phyloP scores from a whole-genome alignment of 2,329 filamentous ascomycete species.

The Ophiostoma sp. region DNA sequence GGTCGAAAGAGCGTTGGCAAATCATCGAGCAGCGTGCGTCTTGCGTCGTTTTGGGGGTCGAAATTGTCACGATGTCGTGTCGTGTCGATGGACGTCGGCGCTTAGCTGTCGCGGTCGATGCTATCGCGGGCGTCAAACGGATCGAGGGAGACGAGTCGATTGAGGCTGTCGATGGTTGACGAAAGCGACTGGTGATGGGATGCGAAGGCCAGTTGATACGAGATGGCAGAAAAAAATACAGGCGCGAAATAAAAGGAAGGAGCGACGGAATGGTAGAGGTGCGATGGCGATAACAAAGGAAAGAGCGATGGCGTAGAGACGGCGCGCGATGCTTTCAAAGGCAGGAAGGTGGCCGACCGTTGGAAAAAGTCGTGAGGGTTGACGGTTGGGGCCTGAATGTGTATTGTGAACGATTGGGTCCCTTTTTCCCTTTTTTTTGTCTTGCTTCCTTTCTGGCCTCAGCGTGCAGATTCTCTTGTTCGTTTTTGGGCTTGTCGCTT shows the following conservation, averaged over 20 bases:
- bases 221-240: not conserved
- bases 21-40: slow-evolving; percentile 18
- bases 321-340: slow-evolving; percentile 6
- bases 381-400: slow-evolving; percentile 7
- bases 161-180: slow-evolving; percentile 10
- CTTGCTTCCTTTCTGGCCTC: slow-evolving; percentile 4
- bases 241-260: slow-evolving; percentile 13
- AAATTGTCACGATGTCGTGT: not conserved
- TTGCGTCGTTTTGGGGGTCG: not conserved
- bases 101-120: not conserved
- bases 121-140: not conserved
- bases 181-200: slow-evolving; percentile 15
- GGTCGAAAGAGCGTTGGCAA: slow-evolving; percentile 10
- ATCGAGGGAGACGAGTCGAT: not conserved
- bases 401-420: slow-evolving; percentile 26
- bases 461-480: slow-evolving; percentile 13
- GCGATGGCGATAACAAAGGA: slow-evolving; percentile 18
- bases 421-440: slow-evolving; percentile 12
- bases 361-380: slow-evolving; percentile 20
- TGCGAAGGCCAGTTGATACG: slow-evolving; percentile 14
- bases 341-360: not conserved
- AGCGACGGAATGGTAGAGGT: slow-evolving; percentile 15
- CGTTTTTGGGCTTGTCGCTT: slow-evolving; percentile 13
- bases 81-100: not conserved
- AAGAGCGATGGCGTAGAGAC: slow-evolving; percentile 16